Base-by-base conservation (phyloP, 148 eudicot genomes). In the Rhododendron kiyosumense region DNA sequence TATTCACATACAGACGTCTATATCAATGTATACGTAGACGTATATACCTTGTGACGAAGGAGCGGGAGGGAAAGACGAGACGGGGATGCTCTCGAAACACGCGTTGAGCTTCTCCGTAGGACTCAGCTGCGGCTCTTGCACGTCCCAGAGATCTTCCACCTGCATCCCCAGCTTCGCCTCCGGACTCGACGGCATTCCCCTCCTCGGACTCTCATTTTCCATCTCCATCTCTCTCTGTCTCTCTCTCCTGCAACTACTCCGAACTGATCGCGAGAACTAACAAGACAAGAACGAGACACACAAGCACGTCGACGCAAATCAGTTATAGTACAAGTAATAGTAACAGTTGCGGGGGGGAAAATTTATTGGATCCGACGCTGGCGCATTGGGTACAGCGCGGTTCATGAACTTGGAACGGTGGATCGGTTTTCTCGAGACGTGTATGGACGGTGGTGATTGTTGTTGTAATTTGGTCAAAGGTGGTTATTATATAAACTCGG, bases 21-120 rank as follows among this genome's bases (percentile, higher is more conserved):
- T 36, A 36, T 11, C 12, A 7, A 57, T 34, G 59, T 4, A 3
- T 0, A 18, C 4, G 17, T 7, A 14, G 38, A 32, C 36, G 20
- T 73, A 73, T 13, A 61, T 7, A 94, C 99, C 96, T 90, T 91
- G 91, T 57, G 94, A 90, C 34, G 91, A 81, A 77, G 93, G 85
- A 26, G 97, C 93, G 24, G 79, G 90, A 10, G 99, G 99, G 69
- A 95, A 96, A 32, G 93, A 88, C 81, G 97, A 94, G 57, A 96
- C 98, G 79, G 96, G 94, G 38, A 96, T 93, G 82, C 91, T 89
- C 85, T 96, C 99, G 86, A 96, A 96, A 78, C 99, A 96, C 52
- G 98, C 95, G 84, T 96, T 96, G 26, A 96, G 95, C 85, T 96
- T 96, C 86, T 96, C 99, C 80, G 94, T 93, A 32, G 98, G 99